phyloP scores from a whole-genome alignment of 1,284 basidiomycete genomes.

The Ganoderma sinense region DNA sequence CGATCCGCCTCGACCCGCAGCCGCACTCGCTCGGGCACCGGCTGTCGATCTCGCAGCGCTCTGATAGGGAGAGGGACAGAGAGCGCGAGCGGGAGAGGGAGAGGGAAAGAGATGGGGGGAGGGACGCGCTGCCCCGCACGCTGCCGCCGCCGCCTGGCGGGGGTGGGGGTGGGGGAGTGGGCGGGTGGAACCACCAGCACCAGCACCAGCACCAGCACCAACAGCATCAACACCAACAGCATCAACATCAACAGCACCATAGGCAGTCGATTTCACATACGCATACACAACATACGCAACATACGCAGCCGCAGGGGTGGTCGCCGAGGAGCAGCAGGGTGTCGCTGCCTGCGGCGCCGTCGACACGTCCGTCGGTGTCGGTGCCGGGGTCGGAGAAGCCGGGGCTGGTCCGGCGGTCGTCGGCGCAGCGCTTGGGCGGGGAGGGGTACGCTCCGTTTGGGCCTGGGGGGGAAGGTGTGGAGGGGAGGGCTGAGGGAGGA shows the following conservation, averaged over 20 bases:
- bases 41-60: background rate
- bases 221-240: background rate
- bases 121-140: constrained; percentile 2
- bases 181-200: background rate
- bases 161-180: background rate
- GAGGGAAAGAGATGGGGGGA: constrained; percentile 4
- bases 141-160: constrained; percentile 22
- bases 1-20: constrained; percentile 52
- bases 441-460: constrained; percentile 18
- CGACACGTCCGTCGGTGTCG: background rate
- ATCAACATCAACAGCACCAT: background rate
- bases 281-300: constrained; percentile 2
- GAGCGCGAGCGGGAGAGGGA: constrained; percentile 5
- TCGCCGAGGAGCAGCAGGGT: constrained; percentile 17
- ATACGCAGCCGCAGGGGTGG: constrained; percentile 11
- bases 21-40: background rate
- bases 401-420: constrained; percentile 23
- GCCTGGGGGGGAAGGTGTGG: constrained; percentile 16
- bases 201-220: background rate
- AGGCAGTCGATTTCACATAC: background rate
- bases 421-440: constrained; percentile 20
- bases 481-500: constrained; percentile 9
- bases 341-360: constrained; percentile 23
- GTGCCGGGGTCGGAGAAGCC: constrained; percentile 23
- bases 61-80: background rate